Base-by-base conservation (phyloP, 805 yeast genomes). In the Sugiyamaella valdiviana region DNA sequence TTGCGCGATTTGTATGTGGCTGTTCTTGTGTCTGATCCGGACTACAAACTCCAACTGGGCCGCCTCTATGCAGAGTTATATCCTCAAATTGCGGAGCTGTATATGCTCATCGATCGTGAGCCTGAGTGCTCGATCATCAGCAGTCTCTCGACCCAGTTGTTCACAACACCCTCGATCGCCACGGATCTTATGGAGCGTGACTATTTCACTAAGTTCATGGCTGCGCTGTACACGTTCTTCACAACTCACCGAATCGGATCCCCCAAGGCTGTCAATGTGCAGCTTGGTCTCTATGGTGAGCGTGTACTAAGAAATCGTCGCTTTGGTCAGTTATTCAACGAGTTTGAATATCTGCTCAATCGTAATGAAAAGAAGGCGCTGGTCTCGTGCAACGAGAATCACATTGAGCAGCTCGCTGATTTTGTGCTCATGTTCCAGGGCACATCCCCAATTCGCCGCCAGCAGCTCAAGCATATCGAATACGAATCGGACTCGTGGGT, bases 401-500 rank as follows among this genome's bases (percentile, higher is more conserved):
- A 82, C 19, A 67, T 83, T 5, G 68, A 73, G 1, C 82, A 81
- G 67, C 72, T 83, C 0, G 75, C 85, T 39, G 87, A 84, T 53
- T 72, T 87, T 7, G 57, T 85, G 24, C 67, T 78, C 1, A 65
- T 87, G 26, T 85, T 88, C 57, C 93, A 88, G 63, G 90, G 95
- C 2, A 74, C 80, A 41, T 85, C 93, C 1, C 81, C 85, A 0
- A 68, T 87, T 57, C 76, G 73, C 52, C 73, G 98, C 51, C 96
- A 88, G 59, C 78, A 80, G 3, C 72, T 76, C 5, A 82, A 79
- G 51, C 99, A 91, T 63, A 89, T 91, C 7, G 96, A 90, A 61
- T 93, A 85, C 62, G 99, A 91, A 61, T 82, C 81, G 40, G 86
- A 85, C 26, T 91, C 86, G 45, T 93, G 90, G 72, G 76, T 83